These are phyloP conservation scores for Lunularia cruciata DNA, from an alignment of 225 moss, liverwort and hornwort species.

Conservation along the genomic window DNA sequence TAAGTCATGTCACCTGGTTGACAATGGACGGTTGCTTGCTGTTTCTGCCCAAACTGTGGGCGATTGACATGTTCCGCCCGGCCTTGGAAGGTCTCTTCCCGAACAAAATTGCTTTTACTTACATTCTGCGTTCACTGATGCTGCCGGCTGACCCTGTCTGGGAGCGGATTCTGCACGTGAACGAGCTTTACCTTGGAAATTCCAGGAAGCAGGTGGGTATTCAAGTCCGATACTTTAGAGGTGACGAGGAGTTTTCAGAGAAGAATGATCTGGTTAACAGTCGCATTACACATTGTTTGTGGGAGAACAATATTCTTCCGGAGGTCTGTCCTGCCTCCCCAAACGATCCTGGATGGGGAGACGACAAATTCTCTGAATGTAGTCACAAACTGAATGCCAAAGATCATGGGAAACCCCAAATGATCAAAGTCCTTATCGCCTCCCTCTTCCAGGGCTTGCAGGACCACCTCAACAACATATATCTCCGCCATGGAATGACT, in stretches of 20 bases:
- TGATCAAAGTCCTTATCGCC: conserved; percentile 59
- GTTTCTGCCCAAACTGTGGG: conserved; percentile 37
- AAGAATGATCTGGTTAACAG: conserved; percentile 22
- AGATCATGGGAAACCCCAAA: conserved; percentile 9
- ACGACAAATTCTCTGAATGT: conserved; percentile 26
- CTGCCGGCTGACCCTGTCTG: conserved; percentile 42
- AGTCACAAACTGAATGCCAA: not conserved
- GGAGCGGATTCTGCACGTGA: conserved; percentile 29
- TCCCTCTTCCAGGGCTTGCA: conserved; percentile 67
- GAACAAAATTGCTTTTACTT: conserved; percentile 24
- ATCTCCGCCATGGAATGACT: conserved; percentile 32
- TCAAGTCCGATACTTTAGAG: conserved; percentile 34
- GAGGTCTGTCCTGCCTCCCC: conserved; percentile 27
- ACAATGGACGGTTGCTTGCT: conserved; percentile 44
- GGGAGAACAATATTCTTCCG: conserved; percentile 32
- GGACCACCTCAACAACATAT: conserved; percentile 42
- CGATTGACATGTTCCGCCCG: conserved; percentile 34
- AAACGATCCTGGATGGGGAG: not conserved
- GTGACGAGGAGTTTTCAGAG: conserved; percentile 5
- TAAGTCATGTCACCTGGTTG: conserved; percentile 35
- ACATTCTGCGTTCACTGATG: conserved; percentile 37
- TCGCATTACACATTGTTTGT: conserved; percentile 29
- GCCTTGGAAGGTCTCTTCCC: conserved; percentile 43
- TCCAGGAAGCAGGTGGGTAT: conserved; percentile 40
- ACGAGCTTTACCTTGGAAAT: conserved; percentile 17